Evolutionary conservation across 805 yeast genomes (phyloP).

Genomic region (Jamesozyma lodderae): DNA sequence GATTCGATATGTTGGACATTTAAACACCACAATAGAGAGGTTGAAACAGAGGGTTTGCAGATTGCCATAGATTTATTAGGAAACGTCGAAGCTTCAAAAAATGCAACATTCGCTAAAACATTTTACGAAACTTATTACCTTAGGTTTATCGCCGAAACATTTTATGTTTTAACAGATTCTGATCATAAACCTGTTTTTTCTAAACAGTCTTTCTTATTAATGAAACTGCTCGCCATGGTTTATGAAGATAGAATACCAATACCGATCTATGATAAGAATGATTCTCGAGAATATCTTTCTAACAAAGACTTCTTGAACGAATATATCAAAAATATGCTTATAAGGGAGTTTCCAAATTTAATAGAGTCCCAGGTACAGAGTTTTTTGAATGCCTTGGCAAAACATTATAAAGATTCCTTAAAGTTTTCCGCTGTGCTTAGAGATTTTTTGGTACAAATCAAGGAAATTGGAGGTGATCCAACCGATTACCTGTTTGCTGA

Average conservation of each 20-base stretch:
- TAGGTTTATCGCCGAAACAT: constrained; percentile 76
- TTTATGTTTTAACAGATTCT: constrained; percentile 82
- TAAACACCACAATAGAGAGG: constrained; percentile 89
- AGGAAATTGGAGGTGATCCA: constrained; percentile 87
- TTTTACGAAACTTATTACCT: constrained; percentile 80
- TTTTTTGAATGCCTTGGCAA: constrained; percentile 65
- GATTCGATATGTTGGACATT: constrained; percentile 95
- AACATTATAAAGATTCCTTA: constrained; percentile 54
- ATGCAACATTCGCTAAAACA: constrained; percentile 55
- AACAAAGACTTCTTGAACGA: constrained; percentile 68
- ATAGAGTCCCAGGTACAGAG: constrained; percentile 67
- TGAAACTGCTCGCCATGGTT: constrained; percentile 68
- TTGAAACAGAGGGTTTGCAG: constrained; percentile 76
- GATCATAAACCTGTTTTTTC: constrained; percentile 93
- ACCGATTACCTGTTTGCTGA: constrained; percentile 88
- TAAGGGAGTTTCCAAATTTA: constrained; percentile 78
- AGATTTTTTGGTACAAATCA: constrained; percentile 89
- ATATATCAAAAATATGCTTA: constrained; percentile 64
- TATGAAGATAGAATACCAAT: constrained; percentile 57
- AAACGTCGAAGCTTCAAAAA: constrained; percentile 66
- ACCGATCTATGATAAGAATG: constrained; percentile 63
- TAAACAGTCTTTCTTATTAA: constrained; percentile 69
- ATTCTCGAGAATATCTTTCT: constrained; percentile 69
- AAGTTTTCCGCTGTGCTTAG: constrained; percentile 74
- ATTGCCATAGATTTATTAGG: constrained; percentile 69